These are phyloP conservation scores for Trichoderma arundinaceum DNA, from an alignment of 2,329 filamentous ascomycete genomes.

Conservation along the genomic window DNA sequence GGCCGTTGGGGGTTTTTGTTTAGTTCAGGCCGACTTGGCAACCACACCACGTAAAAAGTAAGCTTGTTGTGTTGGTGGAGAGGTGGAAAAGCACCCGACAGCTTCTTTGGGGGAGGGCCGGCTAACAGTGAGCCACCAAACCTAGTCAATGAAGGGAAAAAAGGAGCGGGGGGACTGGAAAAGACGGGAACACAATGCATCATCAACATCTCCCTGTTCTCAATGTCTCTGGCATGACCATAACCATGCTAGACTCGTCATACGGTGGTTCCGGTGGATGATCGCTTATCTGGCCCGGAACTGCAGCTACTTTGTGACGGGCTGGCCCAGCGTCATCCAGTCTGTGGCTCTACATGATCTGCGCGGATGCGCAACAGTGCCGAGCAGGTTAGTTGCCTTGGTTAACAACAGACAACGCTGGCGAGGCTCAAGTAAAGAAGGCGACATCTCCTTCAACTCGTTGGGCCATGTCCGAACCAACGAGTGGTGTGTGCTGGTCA, in stretches of 20 bases:
- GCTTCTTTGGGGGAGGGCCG: not conserved
- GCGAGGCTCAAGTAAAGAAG: too few species aligned
- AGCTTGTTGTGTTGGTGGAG: slow-evolving; percentile 19
- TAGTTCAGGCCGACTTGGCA: slow-evolving; percentile 10
- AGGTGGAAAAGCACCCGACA: not conserved
- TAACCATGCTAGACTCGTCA: too few species aligned
- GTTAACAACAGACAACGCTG: too few species aligned
- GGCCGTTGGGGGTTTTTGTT: not conserved
- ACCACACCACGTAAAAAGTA: not conserved
- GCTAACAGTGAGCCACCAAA: slow-evolving; percentile 12
- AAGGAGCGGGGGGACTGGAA: slow-evolving; percentile 1
- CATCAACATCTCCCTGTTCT: not conserved
- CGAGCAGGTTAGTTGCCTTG: too few species aligned
- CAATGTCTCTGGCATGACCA: not conserved
- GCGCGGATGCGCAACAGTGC: not conserved
- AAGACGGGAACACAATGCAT: not conserved
- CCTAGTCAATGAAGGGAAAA: not conserved
- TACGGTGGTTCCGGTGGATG: not conserved
- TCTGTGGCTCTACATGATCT: slow-evolving; percentile 11
- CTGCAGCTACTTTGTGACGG: not conserved
- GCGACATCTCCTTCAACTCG: too few species aligned
- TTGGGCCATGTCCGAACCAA: too few species aligned
- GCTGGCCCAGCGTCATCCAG: slow-evolving; percentile 2
- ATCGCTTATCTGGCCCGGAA: slow-evolving; percentile 12
- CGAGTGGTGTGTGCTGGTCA: too few species aligned